These are phyloP conservation scores for Oryza glaberrima DNA, from an alignment of 176 grass and related monocot species.

Conservation along the genomic window DNA sequence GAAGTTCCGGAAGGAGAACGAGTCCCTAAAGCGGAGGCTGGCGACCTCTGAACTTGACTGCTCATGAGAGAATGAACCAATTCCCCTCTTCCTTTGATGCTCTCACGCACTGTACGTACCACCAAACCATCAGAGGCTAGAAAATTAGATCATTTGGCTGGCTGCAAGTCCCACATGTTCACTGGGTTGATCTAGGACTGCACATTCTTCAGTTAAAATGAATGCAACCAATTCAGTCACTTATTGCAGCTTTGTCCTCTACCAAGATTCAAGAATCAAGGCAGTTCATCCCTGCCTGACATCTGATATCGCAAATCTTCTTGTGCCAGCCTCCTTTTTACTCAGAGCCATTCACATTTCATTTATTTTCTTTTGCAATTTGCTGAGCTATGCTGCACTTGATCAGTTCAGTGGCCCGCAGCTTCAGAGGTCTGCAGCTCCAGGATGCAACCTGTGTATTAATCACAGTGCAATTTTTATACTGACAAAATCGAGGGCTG, in stretches of 20 bases:
- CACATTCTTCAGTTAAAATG: not conserved
- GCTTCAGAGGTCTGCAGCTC: too few relatives aligned
- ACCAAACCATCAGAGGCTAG: not conserved
- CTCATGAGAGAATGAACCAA: constrained; percentile 41
- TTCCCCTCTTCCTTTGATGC: not conserved
- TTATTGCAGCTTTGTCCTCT: not conserved
- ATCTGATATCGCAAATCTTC: too few relatives aligned
- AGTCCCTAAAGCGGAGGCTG: constrained; percentile 77
- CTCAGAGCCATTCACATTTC: too few relatives aligned
- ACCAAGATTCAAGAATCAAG: not conserved
- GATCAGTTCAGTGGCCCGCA: too few relatives aligned
- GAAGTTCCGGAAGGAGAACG: constrained; percentile 90
- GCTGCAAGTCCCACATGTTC: not conserved
- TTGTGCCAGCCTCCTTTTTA: too few relatives aligned
- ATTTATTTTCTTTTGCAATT: too few relatives aligned
- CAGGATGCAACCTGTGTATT: too few relatives aligned
- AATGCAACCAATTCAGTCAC: not conserved
- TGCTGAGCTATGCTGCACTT: too few relatives aligned
- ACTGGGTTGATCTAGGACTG: not conserved
- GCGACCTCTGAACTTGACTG: constrained; percentile 49
- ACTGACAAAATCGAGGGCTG: too few relatives aligned
- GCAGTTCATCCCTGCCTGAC: not conserved
- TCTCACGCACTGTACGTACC: not conserved
- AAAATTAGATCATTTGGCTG: not conserved
- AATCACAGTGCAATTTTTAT: too few relatives aligned